phyloP scores from a whole-genome alignment of 495 filamentous ascomycete species.

The Sphaerosporella brunnea region DNA sequence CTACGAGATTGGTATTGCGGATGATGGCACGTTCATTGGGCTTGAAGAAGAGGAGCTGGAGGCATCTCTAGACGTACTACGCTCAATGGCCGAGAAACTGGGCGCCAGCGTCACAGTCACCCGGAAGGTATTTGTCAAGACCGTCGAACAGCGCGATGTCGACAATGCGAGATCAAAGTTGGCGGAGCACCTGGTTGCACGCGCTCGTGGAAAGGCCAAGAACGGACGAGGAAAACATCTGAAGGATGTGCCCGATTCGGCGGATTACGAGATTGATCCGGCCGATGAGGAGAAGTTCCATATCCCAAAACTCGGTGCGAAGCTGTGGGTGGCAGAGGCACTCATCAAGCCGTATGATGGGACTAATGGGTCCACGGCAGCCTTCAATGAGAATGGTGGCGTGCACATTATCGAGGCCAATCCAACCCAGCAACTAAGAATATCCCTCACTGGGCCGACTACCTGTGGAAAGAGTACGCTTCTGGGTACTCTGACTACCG shows the following conservation, averaged over 20 bases:
- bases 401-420: too few relatives aligned
- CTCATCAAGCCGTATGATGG: constrained; percentile 42
- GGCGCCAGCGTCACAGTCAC: constrained; percentile 76
- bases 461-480: constrained; percentile 89
- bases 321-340: constrained; percentile 80
- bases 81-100: constrained; percentile 76
- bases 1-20: constrained; percentile 91
- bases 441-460: constrained; percentile 78
- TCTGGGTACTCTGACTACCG: constrained; percentile 71
- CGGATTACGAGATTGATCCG: constrained; percentile 6
- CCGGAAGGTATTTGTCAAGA: constrained; percentile 67
- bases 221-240: constrained; percentile 5
- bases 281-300: constrained; percentile 17
- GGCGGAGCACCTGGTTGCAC: constrained; percentile 15
- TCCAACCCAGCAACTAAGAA: constrained; percentile 58
- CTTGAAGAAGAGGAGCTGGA: constrained; percentile 81
- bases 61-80: constrained; percentile 66
- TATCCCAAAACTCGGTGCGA: constrained; percentile 31
- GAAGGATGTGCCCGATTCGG: constrained; percentile 2
- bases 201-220: constrained; percentile 13
- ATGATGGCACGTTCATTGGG: constrained; percentile 83
- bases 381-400: too few relatives aligned
- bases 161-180: constrained; percentile 16
- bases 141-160: constrained; percentile 18
- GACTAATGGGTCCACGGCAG: constrained; percentile 1